A percentile compares a stretch with the other conserved stretches of the same genome.
phyloP scores from a whole-genome alignment of 352 stramenopile genomes.

The Phytophthora niederhauseri region DNA sequence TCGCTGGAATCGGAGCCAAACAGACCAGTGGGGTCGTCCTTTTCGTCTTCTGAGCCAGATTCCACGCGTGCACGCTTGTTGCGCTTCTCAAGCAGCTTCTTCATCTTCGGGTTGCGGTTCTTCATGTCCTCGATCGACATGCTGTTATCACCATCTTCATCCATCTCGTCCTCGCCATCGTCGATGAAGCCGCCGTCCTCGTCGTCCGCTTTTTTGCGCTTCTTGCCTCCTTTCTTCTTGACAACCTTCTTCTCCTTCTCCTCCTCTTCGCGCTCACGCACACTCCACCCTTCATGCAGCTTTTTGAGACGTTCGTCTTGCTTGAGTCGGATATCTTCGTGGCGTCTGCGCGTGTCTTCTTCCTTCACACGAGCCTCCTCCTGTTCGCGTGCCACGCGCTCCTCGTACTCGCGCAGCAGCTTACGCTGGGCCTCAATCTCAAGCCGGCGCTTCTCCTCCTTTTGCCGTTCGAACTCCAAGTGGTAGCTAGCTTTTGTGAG shows the following conservation, averaged over 20 bases:
- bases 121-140: slow-evolving; percentile 93
- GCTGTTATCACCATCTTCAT: slow-evolving; percentile 64
- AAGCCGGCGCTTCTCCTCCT: slow-evolving; percentile 82
- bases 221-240: slow-evolving; percentile 75
- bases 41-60: slow-evolving; percentile 71
- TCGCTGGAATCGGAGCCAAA: slow-evolving; percentile 90
- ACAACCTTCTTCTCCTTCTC: slow-evolving; percentile 76
- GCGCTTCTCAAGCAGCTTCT: slow-evolving; percentile 86
- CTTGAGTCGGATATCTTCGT: slow-evolving; percentile 76
- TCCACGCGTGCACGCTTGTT: slow-evolving; percentile 68
- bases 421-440: slow-evolving; percentile 86
- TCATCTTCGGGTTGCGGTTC: slow-evolving; percentile 88
- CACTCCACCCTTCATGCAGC: slow-evolving; percentile 82
- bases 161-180: slow-evolving; percentile 56
- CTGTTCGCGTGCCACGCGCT: slow-evolving; percentile 71
- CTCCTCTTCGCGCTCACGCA: slow-evolving; percentile 83
- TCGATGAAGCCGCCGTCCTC: slow-evolving; percentile 78
- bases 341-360: slow-evolving; percentile 65
- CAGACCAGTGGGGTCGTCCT: slow-evolving; percentile 60
- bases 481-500: slow-evolving; percentile 89
- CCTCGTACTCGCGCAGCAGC: slow-evolving; percentile 83
- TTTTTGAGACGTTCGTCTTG: slow-evolving; percentile 86
- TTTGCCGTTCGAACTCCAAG: slow-evolving; percentile 90
- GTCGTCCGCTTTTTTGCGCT: slow-evolving; percentile 77
- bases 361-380: slow-evolving; percentile 54